Conservation (phyloP, 208 protist species). For the Leishmania guyanensis region DNA sequence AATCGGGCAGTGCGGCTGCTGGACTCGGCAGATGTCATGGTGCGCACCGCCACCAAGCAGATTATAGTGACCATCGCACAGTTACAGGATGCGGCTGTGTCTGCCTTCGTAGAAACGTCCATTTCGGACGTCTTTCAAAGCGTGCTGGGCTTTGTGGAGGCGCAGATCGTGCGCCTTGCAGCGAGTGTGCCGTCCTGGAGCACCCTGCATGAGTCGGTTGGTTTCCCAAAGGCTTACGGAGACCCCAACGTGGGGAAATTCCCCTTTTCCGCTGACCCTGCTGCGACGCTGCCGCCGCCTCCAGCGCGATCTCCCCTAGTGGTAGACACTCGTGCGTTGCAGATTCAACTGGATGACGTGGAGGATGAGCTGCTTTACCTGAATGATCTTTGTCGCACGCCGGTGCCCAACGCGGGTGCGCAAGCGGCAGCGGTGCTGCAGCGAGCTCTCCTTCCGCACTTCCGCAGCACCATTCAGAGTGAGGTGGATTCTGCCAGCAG, state of each 20-base stretch:
- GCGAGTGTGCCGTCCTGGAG: slow-evolving; percentile 27
- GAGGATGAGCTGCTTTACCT: slow-evolving; percentile 86
- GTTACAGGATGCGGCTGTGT: slow-evolving; percentile 53
- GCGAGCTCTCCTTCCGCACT: slow-evolving; percentile 28
- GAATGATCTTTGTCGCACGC: slow-evolving; percentile 74
- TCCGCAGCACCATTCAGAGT: slow-evolving; percentile 13
- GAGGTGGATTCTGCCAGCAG: slow-evolving; percentile 4
- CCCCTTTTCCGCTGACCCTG: not conserved
- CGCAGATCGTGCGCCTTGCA: slow-evolving; percentile 43
- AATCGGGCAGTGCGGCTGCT: slow-evolving; percentile 68
- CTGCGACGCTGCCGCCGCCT: not conserved
- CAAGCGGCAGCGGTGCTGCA: slow-evolving; percentile 22
- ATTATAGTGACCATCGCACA: slow-evolving; percentile 78
- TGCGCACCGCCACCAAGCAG: slow-evolving; percentile 79
- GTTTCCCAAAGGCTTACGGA: not conserved
- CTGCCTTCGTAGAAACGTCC: slow-evolving; percentile 42
- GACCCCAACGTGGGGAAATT: not conserved
- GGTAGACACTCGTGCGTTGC: not conserved
- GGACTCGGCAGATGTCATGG: slow-evolving; percentile 56
- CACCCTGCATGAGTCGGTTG: not conserved
- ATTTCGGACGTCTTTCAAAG: slow-evolving; percentile 49
- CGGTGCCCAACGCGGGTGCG: slow-evolving; percentile 25
- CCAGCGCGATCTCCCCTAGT: not conserved
- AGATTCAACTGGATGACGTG: slow-evolving; percentile 60
- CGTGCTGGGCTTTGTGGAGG: slow-evolving; percentile 35